phyloP scores from a whole-genome alignment of 2,329 filamentous ascomycete species.

The Sarocladium strictum region DNA sequence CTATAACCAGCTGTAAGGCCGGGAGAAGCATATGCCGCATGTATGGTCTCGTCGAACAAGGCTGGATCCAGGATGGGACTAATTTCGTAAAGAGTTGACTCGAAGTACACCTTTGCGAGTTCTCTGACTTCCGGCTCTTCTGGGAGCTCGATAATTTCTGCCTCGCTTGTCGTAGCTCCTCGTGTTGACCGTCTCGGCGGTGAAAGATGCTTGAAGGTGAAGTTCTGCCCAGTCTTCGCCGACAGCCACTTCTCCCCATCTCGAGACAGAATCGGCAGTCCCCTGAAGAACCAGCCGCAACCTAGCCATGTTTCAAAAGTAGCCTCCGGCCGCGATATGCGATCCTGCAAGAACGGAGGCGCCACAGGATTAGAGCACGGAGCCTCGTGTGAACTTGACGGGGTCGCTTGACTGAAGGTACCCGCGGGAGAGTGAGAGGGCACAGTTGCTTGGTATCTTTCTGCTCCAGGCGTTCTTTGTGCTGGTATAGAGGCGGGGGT shows the following conservation, averaged over 20 bases:
- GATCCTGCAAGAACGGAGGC: not conserved
- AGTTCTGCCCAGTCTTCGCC: not conserved
- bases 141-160: slow-evolving; percentile 32
- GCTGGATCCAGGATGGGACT: no score
- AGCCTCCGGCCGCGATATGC: no score
- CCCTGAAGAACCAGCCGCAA: not conserved
- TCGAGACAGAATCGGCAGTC: not conserved
- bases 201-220: slow-evolving; percentile 20
- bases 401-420: not conserved
- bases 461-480: not conserved
- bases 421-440: not conserved
- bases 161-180: not conserved
- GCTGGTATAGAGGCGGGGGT: not conserved
- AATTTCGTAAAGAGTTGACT: no score
- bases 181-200: no score
- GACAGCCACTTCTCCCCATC: not conserved
- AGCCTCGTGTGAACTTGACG: not conserved
- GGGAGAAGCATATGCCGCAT: no score
- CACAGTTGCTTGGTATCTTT: no score
- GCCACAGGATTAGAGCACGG: not conserved
- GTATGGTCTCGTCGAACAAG: no score
- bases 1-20: no score
- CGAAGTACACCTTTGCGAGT: no score
- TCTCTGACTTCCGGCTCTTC: no score
- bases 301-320: no score